Evolutionary conservation across 2,329 filamentous ascomycete genomes (phyloP).

Genomic region (Teratosphaeria nubilosa): DNA sequence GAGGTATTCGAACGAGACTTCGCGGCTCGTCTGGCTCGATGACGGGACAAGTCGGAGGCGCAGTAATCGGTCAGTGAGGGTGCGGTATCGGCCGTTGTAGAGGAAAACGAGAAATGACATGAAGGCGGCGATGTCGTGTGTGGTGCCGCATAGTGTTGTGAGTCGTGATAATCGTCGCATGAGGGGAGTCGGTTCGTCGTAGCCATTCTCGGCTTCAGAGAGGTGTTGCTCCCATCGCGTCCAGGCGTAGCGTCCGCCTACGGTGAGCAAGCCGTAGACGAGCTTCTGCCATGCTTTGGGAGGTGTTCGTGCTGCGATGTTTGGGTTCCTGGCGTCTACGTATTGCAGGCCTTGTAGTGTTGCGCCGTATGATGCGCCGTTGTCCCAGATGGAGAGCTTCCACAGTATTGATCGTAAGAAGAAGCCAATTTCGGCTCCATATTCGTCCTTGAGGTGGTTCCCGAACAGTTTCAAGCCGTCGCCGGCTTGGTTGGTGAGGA

Average conservation of each 20-base stretch:
- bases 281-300: slow-evolving; percentile 72
- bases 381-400: slow-evolving; percentile 94
- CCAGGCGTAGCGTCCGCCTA: slow-evolving; percentile 84
- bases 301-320: slow-evolving; percentile 2
- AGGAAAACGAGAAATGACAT: slow-evolving; percentile 84
- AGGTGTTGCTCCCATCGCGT: slow-evolving; percentile 85
- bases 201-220: slow-evolving; percentile 64
- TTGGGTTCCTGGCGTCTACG: slow-evolving; percentile 58
- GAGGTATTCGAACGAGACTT: slow-evolving; percentile 95
- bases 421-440: slow-evolving; percentile 74
- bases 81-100: slow-evolving; percentile 81
- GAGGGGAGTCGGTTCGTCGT: slow-evolving; percentile 46
- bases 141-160: slow-evolving; percentile 58
- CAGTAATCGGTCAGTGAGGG: slow-evolving; percentile 74
- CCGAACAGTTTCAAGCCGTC: slow-evolving; percentile 83
- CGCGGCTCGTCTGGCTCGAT: slow-evolving; percentile 73
- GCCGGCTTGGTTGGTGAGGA: slow-evolving; percentile 75
- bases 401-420: slow-evolving; percentile 70
- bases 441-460: slow-evolving; percentile 71
- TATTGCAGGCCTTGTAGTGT: slow-evolving; percentile 85
- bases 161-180: slow-evolving; percentile 53
- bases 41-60: slow-evolving; percentile 76
- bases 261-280: slow-evolving; percentile 73
- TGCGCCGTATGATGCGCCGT: slow-evolving; percentile 89
- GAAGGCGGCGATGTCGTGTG: slow-evolving; percentile 74